phyloP scores from a whole-genome alignment of 768 basidiomycete genomes.

The Butyriboletus loyo region DNA sequence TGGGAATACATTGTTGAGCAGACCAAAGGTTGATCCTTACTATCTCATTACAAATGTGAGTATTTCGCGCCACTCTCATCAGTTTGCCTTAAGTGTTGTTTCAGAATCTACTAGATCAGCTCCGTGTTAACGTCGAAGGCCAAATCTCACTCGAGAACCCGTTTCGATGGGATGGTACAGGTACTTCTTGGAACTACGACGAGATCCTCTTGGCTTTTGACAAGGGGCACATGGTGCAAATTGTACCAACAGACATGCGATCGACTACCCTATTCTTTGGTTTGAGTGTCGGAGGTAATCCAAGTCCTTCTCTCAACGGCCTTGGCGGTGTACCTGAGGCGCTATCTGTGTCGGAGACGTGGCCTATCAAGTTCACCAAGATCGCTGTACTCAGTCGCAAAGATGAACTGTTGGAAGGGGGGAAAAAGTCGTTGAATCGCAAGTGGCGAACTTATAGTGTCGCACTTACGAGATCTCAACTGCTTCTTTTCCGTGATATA shows the following conservation, averaged over 20 bases:
- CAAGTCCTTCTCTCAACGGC: conserved; percentile 28
- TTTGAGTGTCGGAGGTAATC: conserved; percentile 36
- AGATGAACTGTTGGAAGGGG: conserved; percentile 72
- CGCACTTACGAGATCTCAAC: conserved; percentile 83
- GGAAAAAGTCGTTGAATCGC: conserved; percentile 68
- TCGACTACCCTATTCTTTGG: conserved; percentile 40
- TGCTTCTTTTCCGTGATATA: conserved; percentile 84
- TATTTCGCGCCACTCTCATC: not conserved
- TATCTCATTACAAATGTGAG: conserved; percentile 80
- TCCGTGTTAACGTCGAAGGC: conserved; percentile 63
- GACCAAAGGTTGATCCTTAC: conserved; percentile 85
- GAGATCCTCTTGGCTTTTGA: conserved; percentile 65
- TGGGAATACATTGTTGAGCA: conserved; percentile 45
- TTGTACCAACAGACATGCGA: conserved; percentile 45
- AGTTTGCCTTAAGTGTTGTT: conserved; percentile 7
- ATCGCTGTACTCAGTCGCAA: conserved; percentile 79
- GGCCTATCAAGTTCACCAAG: conserved; percentile 70
- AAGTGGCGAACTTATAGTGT: conserved; percentile 91
- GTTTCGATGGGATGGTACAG: conserved; percentile 63
- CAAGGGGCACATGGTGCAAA: conserved; percentile 54
- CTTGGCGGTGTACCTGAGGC: conserved; percentile 27
- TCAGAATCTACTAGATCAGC: conserved; percentile 63
- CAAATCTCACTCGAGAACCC: conserved; percentile 61
- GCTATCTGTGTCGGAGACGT: conserved; percentile 31
- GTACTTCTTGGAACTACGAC: conserved; percentile 63